Percentiles rank a stretch among this genome's conserved stretches.
phyloP scores from a whole-genome alignment of 2,329 filamentous ascomycete species.

The Nigrograna mackinnonii region DNA sequence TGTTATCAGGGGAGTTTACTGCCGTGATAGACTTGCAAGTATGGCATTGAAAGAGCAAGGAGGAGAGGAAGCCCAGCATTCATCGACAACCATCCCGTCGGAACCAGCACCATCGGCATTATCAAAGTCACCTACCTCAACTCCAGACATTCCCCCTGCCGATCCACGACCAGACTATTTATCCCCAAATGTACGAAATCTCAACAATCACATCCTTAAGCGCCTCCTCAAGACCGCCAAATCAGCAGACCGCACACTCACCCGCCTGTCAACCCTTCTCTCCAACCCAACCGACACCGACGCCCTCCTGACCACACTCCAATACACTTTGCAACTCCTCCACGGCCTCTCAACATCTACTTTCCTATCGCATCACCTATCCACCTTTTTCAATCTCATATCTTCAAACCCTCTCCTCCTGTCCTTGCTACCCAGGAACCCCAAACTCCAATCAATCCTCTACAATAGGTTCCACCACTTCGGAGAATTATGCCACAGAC shows the following conservation, averaged over 20 bases:
- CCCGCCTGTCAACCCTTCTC: constrained; percentile 40
- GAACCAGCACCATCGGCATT: constrained; percentile 15
- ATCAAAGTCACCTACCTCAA: constrained; percentile 8
- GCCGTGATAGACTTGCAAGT: too few relatives aligned
- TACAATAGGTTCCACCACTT: constrained; percentile 30
- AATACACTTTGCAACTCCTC: constrained; percentile 48
- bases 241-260: constrained; percentile 33
- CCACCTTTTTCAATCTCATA: constrained; percentile 38
- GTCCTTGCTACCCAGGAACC: constrained; percentile 42
- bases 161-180: constrained; percentile 10
- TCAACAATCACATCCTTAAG: neutral
- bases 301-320: constrained; percentile 45
- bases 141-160: constrained; percentile 13
- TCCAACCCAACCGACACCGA: constrained; percentile 46
- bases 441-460: constrained; percentile 30
- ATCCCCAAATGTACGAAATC: neutral
- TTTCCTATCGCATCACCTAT: constrained; percentile 39
- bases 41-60: too few relatives aligned
- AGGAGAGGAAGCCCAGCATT: too few relatives aligned
- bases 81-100: constrained; percentile 22
- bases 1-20: too few relatives aligned
- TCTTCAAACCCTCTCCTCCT: constrained; percentile 39
- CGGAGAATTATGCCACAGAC: too few relatives aligned
- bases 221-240: constrained; percentile 8
- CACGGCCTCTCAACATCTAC: constrained; percentile 40